Conservation (phyloP, 305 asterid genomes). For the Rubia occidens region DNA sequence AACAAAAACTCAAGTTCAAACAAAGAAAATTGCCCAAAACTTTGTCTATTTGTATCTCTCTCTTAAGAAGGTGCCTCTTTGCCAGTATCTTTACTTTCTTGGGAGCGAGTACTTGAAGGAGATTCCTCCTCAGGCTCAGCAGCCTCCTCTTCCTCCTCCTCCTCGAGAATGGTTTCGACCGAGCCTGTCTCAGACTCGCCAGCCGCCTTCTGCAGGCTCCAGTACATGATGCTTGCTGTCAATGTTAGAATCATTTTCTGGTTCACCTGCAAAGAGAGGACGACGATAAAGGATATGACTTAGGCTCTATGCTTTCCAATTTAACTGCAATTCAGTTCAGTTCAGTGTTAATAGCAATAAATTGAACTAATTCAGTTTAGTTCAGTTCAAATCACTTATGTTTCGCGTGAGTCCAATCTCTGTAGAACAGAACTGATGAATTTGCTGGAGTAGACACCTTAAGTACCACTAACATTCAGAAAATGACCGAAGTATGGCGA, state of each 20-base stretch:
- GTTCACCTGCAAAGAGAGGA: constrained; percentile 43
- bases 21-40: neutral
- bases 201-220: constrained; percentile 61
- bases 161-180: constrained; percentile 13
- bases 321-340: neutral
- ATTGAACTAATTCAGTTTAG: neutral
- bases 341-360: neutral
- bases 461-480: no score
- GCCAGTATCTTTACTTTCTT: neutral
- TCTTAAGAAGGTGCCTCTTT: constrained; percentile 14
- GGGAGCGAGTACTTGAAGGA: neutral
- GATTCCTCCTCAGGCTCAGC: constrained; percentile 19
- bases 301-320: neutral
- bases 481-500: neutral
- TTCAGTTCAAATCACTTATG: neutral
- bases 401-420: neutral
- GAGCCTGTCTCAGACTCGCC: constrained; percentile 23
- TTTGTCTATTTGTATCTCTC: constrained; percentile 3
- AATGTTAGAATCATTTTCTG: constrained; percentile 74
- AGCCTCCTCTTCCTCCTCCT: constrained; percentile 22
- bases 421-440: neutral
- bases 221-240: constrained; percentile 82
- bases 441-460: no score
- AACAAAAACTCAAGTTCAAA: constrained; percentile 5
- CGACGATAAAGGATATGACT: neutral